Percentiles rank a stretch among this genome's conserved stretches.
phyloP scores from a whole-genome alignment of 805 yeast species.

The Diddensiella santjacobensis region DNA sequence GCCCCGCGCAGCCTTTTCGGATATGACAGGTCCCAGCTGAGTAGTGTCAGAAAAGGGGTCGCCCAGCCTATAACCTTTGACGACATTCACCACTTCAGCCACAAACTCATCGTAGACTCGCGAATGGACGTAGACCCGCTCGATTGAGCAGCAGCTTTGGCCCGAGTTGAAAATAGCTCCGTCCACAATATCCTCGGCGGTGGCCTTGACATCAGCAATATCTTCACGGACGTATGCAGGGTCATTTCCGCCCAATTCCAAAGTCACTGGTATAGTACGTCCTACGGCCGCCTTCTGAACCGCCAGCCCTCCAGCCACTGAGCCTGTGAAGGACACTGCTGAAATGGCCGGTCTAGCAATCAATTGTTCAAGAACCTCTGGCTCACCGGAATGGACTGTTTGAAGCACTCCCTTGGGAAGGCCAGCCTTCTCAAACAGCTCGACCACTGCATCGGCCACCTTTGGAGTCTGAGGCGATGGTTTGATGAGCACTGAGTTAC shows the following conservation, averaged over 20 bases:
- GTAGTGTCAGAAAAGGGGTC: conserved; percentile 68
- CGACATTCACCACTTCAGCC: conserved; percentile 50
- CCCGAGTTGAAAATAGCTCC: conserved; percentile 89
- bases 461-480: conserved; percentile 87
- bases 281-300: conserved; percentile 71
- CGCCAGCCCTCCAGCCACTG: conserved; percentile 72
- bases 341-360: conserved; percentile 62
- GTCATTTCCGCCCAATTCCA: conserved; percentile 89
- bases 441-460: conserved; percentile 68
- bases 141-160: conserved; percentile 91
- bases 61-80: conserved; percentile 60
- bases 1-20: conserved; percentile 46
- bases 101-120: conserved; percentile 65
- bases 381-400: conserved; percentile 68
- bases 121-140: conserved; percentile 78
- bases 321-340: conserved; percentile 86
- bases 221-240: conserved; percentile 81
- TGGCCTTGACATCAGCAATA: conserved; percentile 59
- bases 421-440: conserved; percentile 67
- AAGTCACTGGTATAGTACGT: conserved; percentile 72
- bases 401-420: conserved; percentile 80
- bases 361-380: conserved; percentile 67
- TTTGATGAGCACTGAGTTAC: conserved; percentile 79
- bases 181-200: conserved; percentile 62
- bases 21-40: conserved; percentile 64